phyloP scores from a whole-genome alignment of 2,329 filamentous ascomycete genomes.

The Colletotrichum gloeosporioides region DNA sequence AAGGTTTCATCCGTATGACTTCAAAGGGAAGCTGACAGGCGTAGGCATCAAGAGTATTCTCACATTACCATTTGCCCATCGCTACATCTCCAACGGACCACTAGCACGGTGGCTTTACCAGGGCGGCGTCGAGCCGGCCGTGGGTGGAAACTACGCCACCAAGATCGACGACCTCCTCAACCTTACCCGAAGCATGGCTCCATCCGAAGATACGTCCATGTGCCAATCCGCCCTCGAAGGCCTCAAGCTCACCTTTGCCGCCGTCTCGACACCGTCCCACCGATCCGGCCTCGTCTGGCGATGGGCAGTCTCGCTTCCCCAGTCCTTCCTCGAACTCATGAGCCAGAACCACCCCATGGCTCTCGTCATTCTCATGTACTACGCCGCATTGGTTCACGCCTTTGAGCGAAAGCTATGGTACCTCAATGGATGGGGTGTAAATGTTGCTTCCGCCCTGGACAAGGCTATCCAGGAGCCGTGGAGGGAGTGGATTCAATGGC shows the following conservation, averaged over 20 bases:
- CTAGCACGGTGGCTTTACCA: conserved; percentile 18
- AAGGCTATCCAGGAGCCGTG: conserved; percentile 18
- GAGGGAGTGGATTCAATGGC: conserved; percentile 18
- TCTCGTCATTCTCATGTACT: conserved; percentile 25
- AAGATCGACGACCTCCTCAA: conserved; percentile 16
- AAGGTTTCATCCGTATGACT: background rate
- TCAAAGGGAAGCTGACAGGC: background rate
- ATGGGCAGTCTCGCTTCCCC: conserved; percentile 24
- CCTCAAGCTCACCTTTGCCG: conserved; percentile 12
- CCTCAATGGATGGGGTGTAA: conserved; percentile 5
- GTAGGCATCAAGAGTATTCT: conserved; percentile 22
- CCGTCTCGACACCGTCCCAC: background rate
- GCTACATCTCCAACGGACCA: conserved; percentile 9
- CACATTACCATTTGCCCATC: conserved; percentile 2
- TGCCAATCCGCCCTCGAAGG: conserved; percentile 16
- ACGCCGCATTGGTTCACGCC: conserved; percentile 19
- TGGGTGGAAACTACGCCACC: background rate
- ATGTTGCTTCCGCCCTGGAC: conserved; percentile 1
- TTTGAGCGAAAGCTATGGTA: conserved; percentile 20
- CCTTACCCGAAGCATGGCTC: conserved; percentile 16
- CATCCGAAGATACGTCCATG: conserved; percentile 10
- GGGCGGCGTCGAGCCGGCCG: conserved; percentile 3
- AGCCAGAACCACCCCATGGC: conserved; percentile 20
- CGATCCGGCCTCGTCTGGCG: conserved; percentile 20
- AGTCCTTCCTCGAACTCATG: conserved; percentile 22